Conservation (phyloP, 495 filamentous ascomycete species). For the Trichoderma virens region DNA sequence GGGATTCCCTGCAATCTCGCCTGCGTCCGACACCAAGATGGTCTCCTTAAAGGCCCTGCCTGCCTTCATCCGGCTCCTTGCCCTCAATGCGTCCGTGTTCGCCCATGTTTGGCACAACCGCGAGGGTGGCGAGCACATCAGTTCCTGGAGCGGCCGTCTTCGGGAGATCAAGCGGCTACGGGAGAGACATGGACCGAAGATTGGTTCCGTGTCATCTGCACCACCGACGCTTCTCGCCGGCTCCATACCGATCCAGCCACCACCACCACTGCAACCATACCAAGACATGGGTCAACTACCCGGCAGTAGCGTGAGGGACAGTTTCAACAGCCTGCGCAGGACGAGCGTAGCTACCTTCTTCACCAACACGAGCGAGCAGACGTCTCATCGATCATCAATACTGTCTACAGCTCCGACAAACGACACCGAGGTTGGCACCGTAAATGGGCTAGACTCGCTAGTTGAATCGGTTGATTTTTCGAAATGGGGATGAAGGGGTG, state of each 20-base stretch:
- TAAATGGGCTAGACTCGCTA: constrained; percentile 37
- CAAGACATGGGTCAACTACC: constrained; percentile 27
- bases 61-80: constrained; percentile 81
- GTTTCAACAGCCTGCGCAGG: constrained; percentile 41
- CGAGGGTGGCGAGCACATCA: constrained; percentile 74
- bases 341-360: constrained; percentile 50
- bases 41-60: constrained; percentile 72
- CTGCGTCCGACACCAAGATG: constrained; percentile 79
- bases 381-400: constrained; percentile 43
- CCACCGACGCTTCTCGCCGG: constrained; percentile 2
- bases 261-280: constrained; percentile 15
- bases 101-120: constrained; percentile 76
- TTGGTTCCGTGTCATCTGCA: constrained; percentile 28
- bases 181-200: constrained; percentile 46
- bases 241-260: constrained; percentile 12
- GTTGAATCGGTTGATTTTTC: constrained; percentile 54
- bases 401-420: constrained; percentile 38
- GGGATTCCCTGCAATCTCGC: constrained; percentile 83
- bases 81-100: constrained; percentile 90
- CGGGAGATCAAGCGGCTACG: constrained; percentile 76
- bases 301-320: constrained; percentile 39
- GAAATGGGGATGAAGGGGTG: constrained; percentile 40
- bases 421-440: constrained; percentile 36
- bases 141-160: constrained; percentile 81
- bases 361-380: constrained; percentile 38